These are phyloP conservation scores for Aspergillus caelatus DNA, from an alignment of 2,329 filamentous ascomycete genomes.

Conservation along the genomic window DNA sequence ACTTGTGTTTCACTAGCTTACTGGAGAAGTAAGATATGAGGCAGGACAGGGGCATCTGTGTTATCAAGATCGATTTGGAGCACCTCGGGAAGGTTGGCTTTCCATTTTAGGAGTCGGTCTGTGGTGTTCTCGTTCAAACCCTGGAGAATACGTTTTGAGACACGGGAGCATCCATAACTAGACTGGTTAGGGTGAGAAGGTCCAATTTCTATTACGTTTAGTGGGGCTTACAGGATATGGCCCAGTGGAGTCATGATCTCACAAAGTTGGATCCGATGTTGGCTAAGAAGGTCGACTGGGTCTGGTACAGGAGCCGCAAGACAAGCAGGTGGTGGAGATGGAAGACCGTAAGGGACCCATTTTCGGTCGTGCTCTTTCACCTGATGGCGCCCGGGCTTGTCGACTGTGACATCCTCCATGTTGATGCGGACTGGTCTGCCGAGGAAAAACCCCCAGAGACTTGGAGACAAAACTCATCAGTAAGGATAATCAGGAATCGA, in stretches of 20 bases:
- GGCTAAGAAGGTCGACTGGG: conserved; percentile 8
- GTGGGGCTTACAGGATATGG: conserved; percentile 29
- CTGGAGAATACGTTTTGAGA: conserved; percentile 17
- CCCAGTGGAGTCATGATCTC: conserved; percentile 35
- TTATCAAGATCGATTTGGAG: conserved; percentile 21
- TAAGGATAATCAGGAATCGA: not conserved
- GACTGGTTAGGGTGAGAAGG: not conserved
- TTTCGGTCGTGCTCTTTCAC: not conserved
- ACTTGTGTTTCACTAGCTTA: not conserved
- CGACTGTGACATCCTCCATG: conserved; percentile 38
- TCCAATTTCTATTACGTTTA: fast-evolving
- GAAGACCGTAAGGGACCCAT: conserved; percentile 27
- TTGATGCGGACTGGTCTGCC: conserved; percentile 41
- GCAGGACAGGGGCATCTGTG: conserved; percentile 4
- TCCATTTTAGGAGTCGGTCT: conserved; percentile 16
- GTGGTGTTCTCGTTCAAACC: conserved; percentile 13
- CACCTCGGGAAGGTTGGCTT: conserved; percentile 17
- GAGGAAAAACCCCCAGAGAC: conserved; percentile 35
- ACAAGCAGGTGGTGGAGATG: not conserved
- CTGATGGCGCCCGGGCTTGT: conserved; percentile 25
- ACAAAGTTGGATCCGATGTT: conserved; percentile 29
- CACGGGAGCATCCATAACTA: conserved; percentile 18
- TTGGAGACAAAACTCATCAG: not conserved
- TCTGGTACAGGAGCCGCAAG: not conserved
- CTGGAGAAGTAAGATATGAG: conserved; percentile 14